Evolutionary conservation across 148 eudicot genomes (phyloP), one percentile per base, ranked within the genome.

Genomic region (Rhododendron ovatum): DNA sequence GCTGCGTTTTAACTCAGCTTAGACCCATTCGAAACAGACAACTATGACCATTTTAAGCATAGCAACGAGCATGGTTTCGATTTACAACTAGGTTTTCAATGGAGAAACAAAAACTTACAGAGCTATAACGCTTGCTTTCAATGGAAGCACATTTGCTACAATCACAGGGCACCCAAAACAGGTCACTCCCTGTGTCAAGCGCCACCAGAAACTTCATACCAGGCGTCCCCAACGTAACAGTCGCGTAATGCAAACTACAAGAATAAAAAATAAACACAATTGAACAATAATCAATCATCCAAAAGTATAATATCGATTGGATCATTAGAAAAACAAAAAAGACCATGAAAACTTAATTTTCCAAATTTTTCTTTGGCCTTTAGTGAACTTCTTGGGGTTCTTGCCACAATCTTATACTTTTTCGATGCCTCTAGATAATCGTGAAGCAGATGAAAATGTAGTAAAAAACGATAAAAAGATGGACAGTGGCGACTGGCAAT

Each of bases 101-200:
- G 61, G 76, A 28, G 43, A 47, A 71, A 80, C 12, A 35, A 53
- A 82, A 84, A 89, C 98, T 87, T 92, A 96, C 99, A 87, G 94
- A 90, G 86, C 83, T 91, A 84, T 89, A 91, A 89, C 90, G 88
- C 26, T 94, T 87, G 84, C 89, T 91, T 45, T 89, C 91, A 85
- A 88, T 86, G 17, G 94, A 92, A 35, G 99, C 99, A 89, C 98
- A 96, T 88, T 86, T 90, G 43, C 84, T 84, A 87, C 98, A 96
- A 63, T 92, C 95, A 89, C 99, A 96, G 57, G 98, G 99, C 82
- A 95, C 96, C 99, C 99, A 96, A 78, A 96, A 96, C 50, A 96
- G 90, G 92, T 95, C 99, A 91, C 99, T 96, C 73, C 99, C 98
- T 2, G 98, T 95, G 89, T 96, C 98, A 85, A 96, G 93, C 50